Evolutionary conservation across 2,329 filamentous ascomycete genomes (phyloP).

Genomic region (Cordyceps javanica): DNA sequence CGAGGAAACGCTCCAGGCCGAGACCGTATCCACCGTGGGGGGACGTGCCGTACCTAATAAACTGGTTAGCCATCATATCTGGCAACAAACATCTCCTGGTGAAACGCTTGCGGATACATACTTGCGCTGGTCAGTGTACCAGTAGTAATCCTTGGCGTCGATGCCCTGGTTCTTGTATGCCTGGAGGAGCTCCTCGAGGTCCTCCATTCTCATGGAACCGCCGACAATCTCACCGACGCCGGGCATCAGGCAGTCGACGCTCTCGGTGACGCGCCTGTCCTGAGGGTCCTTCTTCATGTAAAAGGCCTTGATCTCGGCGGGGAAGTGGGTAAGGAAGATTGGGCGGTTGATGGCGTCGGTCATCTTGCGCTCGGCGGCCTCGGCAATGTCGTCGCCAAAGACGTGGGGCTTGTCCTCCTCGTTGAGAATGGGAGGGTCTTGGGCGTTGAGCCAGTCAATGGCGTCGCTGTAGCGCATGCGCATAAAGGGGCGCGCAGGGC

Average conservation of each 20-base stretch:
- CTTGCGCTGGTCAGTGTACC: slow-evolving; percentile 98
- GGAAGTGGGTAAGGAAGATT: slow-evolving; percentile 97
- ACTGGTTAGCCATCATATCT: neutral
- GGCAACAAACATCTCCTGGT: too few species aligned
- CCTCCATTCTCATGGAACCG: slow-evolving; percentile 92
- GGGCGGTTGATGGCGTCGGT: slow-evolving; percentile 93
- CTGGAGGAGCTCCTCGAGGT: slow-evolving; percentile 80
- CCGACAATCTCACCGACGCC: slow-evolving; percentile 96
- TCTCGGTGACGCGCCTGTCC: slow-evolving; percentile 83
- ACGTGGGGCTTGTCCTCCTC: slow-evolving; percentile 84
- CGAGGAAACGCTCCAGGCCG: slow-evolving; percentile 73
- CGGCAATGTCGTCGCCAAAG: slow-evolving; percentile 96
- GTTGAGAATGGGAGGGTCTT: slow-evolving; percentile 75
- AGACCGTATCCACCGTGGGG: slow-evolving; percentile 92
- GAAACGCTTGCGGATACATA: slow-evolving; percentile 39
- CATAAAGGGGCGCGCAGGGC: slow-evolving; percentile 78
- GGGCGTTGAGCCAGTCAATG: slow-evolving; percentile 86
- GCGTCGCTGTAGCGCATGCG: slow-evolving; percentile 94
- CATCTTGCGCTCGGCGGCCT: slow-evolving; percentile 94
- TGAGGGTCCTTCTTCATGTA: slow-evolving; percentile 90
- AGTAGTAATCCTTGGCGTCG: slow-evolving; percentile 82
- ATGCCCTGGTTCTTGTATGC: slow-evolving; percentile 87
- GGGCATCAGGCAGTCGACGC: slow-evolving; percentile 80
- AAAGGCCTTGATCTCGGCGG: slow-evolving; percentile 94
- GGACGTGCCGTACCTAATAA: slow-evolving; percentile 76